Conservation (phyloP, 2,329 filamentous ascomycete genomes). For the Fusarium verticillioides region DNA sequence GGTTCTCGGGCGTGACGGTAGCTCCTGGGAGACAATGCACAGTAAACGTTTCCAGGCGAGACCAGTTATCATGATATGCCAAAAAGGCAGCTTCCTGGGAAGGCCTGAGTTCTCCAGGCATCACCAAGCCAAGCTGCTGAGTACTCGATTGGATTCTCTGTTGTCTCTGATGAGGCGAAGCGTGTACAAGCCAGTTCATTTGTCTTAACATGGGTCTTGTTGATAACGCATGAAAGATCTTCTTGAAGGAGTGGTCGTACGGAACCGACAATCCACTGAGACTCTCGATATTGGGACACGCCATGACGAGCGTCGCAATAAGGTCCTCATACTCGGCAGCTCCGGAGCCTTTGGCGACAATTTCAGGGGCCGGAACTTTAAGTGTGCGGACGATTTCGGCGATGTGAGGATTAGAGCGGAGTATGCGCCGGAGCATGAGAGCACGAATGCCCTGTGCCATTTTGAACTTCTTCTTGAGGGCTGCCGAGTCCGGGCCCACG, state of each 20-base stretch:
- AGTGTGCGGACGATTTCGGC: slow-evolving; percentile 66
- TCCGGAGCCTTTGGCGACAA: slow-evolving; percentile 50
- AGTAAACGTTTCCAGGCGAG: slow-evolving; percentile 64
- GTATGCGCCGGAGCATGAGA: slow-evolving; percentile 66
- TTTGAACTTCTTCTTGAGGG: slow-evolving; percentile 69
- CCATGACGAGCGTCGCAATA: slow-evolving; percentile 70
- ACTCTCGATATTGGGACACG: slow-evolving; percentile 72
- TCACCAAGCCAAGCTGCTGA: slow-evolving; percentile 47
- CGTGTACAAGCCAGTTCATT: slow-evolving; percentile 69
- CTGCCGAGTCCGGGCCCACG: slow-evolving; percentile 64
- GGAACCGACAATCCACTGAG: slow-evolving; percentile 64
- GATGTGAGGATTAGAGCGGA: slow-evolving; percentile 64
- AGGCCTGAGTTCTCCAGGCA: slow-evolving; percentile 44
- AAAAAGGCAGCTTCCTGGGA: slow-evolving; percentile 58
- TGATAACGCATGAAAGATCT: slow-evolving; percentile 68
- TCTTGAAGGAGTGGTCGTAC: slow-evolving; percentile 67
- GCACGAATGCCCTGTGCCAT: slow-evolving; percentile 63
- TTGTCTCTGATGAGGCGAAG: slow-evolving; percentile 38
- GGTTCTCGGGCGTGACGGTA: slow-evolving; percentile 61
- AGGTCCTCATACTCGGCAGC: slow-evolving; percentile 66
- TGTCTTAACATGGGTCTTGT: slow-evolving; percentile 66
- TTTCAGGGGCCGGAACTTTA: slow-evolving; percentile 62
- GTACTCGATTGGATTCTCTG: slow-evolving; percentile 48
- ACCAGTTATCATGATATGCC: slow-evolving; percentile 65
- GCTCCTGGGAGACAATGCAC: slow-evolving; percentile 69